Conservation (phyloP, 495 filamentous ascomycete species). For the Penicillium angulare region DNA sequence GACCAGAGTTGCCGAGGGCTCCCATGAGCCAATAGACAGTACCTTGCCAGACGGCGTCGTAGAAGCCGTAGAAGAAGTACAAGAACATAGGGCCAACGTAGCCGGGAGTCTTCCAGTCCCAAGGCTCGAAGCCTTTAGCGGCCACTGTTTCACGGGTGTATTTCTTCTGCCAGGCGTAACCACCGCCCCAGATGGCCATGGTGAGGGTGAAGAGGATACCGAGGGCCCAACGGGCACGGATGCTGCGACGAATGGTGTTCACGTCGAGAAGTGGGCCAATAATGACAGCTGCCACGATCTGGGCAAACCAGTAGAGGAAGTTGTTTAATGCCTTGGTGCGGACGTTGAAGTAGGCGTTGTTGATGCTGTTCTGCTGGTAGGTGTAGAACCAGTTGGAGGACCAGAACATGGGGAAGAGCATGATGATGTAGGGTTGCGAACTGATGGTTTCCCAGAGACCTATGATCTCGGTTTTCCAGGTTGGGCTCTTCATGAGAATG, state of each 20-base stretch:
- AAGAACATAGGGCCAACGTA: conserved; percentile 52
- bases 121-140: conserved; percentile 21
- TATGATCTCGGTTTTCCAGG: conserved; percentile 51
- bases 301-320: conserved; percentile 52
- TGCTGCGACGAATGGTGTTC: conserved; percentile 33
- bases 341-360: conserved; percentile 45
- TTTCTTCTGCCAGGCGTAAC: conserved; percentile 49
- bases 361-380: conserved; percentile 60
- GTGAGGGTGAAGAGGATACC: conserved; percentile 39
- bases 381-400: conserved; percentile 81
- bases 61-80: conserved; percentile 56
- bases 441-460: conserved; percentile 41
- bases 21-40: conserved; percentile 91
- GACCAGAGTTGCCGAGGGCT: conserved; percentile 81
- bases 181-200: conserved; percentile 50
- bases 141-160: conserved; percentile 34
- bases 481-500: conserved; percentile 81
- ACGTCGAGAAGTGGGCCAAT: conserved; percentile 47
- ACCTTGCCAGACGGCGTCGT: conserved; percentile 60
- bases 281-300: conserved; percentile 48
- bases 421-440: conserved; percentile 37
- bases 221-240: conserved; percentile 41
- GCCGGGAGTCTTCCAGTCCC: conserved; percentile 40
- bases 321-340: conserved; percentile 48
- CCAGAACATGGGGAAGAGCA: conserved; percentile 54